Base-by-base conservation (phyloP, 805 yeast species). In the Yueomyces sinensis region DNA sequence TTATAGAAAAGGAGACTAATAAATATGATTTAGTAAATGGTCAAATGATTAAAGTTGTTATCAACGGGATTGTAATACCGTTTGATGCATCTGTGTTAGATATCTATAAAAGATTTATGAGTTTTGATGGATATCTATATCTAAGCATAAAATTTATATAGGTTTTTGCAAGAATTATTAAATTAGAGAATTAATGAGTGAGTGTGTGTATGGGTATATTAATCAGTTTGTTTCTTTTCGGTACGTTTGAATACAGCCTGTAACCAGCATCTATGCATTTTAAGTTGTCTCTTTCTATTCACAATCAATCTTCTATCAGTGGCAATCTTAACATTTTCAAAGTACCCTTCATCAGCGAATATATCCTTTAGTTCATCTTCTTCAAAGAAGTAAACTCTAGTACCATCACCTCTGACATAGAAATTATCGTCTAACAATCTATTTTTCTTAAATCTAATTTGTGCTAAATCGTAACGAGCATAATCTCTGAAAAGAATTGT, bases 331-430 rank as follows among this genome's bases (percentile, higher is more conserved):
- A 64, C 70, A 42, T 82, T 89, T n/a, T 50, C 55, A 49, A 89
- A 84, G 15, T 64, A 64, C n/a, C n/a, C n/a, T 5, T 66, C 63
- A 19, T 58, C 50, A 13, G 76, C 68, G 54, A 89, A 91, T 3
- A 89, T 81, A 31, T 69, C 62, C 41, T 82, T 65, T 38, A 89
- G 58, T 59, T 91, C 95, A 39, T 89, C 94, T 53, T 89, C 97
- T 2, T 95, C 83, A 63, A 91, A 91, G 62, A 91, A 91, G 56
- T 91, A 91, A 11, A 91, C 98, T 46, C 98, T 68, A 0, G 98
- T 91, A 32, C 98, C 98, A 54, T 91, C 98, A 27, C 98, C 98
- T 50, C 98, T 73, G 27, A 87, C 84, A 58, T 91, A 91, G 52
- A 91, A 91, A 57, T 91, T 87, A 37, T 89, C 96, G 36, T 83